These are phyloP conservation scores for Colletotrichum sp. DNA, from an alignment of 2,329 filamentous ascomycete species.

Conservation along the genomic window DNA sequence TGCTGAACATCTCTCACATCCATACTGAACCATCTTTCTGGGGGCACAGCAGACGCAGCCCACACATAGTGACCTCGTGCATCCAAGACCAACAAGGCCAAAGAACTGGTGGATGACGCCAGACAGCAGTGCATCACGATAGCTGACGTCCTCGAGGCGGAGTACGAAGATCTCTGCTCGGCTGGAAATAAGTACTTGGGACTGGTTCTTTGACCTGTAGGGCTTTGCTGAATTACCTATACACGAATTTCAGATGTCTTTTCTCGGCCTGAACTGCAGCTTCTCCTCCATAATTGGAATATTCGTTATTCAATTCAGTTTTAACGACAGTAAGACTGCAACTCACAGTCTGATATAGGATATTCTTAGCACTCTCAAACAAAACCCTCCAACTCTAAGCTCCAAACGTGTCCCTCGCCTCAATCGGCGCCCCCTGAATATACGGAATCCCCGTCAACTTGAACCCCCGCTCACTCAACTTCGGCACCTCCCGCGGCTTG, in stretches of 20 bases:
- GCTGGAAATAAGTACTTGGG: fast-evolving
- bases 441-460: not conserved
- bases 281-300: not conserved
- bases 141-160: fast-evolving
- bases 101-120: fast-evolving
- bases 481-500: constrained; percentile 25
- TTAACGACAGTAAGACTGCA: fast-evolving
- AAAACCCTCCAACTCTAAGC: not conserved
- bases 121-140: fast-evolving
- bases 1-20: too few relatives aligned
- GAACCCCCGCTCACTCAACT: constrained; percentile 21
- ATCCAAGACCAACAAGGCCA: too few relatives aligned
- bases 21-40: too few relatives aligned
- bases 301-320: fast-evolving
- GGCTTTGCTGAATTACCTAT: too few relatives aligned
- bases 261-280: fast-evolving
- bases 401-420: not conserved
- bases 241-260: fast-evolving
- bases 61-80: too few relatives aligned
- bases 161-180: too few relatives aligned
- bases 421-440: not conserved
- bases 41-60: too few relatives aligned
- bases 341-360: not conserved
- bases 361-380: not conserved
- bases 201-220: fast-evolving